Base-by-base conservation (phyloP, 345 rosid species). In the Gossypium turneri region DNA sequence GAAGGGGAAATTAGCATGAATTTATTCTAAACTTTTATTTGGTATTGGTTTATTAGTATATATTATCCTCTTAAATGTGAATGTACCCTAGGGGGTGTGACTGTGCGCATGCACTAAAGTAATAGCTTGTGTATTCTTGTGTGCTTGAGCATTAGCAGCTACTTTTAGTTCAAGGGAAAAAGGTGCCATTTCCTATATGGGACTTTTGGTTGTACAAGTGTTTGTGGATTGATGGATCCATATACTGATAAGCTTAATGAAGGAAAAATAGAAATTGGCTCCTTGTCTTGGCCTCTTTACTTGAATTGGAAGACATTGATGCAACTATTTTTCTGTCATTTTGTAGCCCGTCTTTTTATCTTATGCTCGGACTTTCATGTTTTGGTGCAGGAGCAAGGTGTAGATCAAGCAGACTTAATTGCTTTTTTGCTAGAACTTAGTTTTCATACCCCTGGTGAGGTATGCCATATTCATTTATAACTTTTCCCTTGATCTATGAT, bases 381-480 rank as follows among this genome's bases (percentile, higher is more conserved):
- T 79, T 73, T 73, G 81, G 55, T 84, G 79, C 90, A 93, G 98
- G 97, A 95, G 80, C 88, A 90, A 76, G 98, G 87, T 76, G 82
- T 88, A 67, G 97, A 93, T 76, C 88, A 94, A 67, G 87, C 97
- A 19, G 97, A 91, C 83, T 77, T 95, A 73, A 95, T 95, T 84
- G 86, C 98, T 4, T 95, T 95, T 87, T 84, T 95, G 82, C 86
- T 95, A 2, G 99, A 95, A 87, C 99, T 95, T 70, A 95, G 99
- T 83, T 95, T 95, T 82, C 99, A 95, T 78, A 87, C 84, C 25
- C 84, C 93, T 41, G 99, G 98, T 17, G 86, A 95, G 98, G 98
- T 92, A 90, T 53, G 64, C 27, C n/a, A 2, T 34, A 9, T 56
- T 73, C 15, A 17, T 43, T 45, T 38, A 59, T 67, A 66, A 29